Percentiles rank a stretch among this genome's conserved stretches.
phyloP scores from a whole-genome alignment of 108 stramenopile species.

The Nannochloropsis granulata region DNA sequence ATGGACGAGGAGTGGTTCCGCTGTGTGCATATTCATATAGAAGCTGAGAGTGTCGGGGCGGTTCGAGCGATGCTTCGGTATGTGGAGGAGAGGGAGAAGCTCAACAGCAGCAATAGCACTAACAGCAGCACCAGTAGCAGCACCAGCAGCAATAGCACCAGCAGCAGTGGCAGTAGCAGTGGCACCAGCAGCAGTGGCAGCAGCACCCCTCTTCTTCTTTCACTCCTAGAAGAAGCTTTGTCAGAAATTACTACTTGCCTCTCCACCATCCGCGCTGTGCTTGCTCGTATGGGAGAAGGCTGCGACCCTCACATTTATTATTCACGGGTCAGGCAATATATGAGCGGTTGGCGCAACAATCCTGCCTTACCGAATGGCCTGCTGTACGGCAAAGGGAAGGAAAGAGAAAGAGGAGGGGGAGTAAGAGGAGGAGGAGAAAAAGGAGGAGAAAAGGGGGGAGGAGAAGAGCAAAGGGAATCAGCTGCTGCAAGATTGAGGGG shows the following conservation, averaged over 20 bases:
- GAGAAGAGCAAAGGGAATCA: too few species aligned
- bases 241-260: not conserved
- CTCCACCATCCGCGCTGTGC: not conserved
- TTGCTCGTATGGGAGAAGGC: not conserved
- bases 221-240: not conserved
- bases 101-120: too few species aligned
- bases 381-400: not conserved
- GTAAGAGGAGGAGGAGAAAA: too few species aligned
- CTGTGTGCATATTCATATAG: not conserved
- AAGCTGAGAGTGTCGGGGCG: not conserved
- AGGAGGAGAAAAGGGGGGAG: too few species aligned
- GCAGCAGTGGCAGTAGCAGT: not conserved
- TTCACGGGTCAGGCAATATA: not conserved
- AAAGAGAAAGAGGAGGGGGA: too few species aligned
- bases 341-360: not conserved
- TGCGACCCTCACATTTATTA: not conserved
- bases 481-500: not conserved
- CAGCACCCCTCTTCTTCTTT: not conserved
- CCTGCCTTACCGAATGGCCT: not conserved
- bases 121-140: not conserved
- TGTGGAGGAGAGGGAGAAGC: not conserved
- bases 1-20: not conserved
- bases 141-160: not conserved
- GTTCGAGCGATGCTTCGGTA: not conserved
- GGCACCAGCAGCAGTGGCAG: not conserved